phyloP scores from a whole-genome alignment of 106 monocot species.

The Acorus gramineus region DNA sequence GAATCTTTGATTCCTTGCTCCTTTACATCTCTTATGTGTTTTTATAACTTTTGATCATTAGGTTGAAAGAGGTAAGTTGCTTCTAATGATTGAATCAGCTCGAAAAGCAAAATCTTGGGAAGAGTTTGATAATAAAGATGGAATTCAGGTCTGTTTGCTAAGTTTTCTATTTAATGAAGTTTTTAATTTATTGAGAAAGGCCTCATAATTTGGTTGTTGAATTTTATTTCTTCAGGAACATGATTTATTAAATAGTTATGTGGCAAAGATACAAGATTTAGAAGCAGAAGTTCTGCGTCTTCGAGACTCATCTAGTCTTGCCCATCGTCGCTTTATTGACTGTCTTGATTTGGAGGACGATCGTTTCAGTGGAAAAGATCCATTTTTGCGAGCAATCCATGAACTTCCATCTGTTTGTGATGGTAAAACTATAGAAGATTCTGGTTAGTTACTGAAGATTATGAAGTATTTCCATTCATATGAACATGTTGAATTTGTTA shows the following conservation, averaged over 20 bases:
- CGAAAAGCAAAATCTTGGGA: conserved; percentile 57
- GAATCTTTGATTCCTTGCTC: no score
- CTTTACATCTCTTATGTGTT: no score
- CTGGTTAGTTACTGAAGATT: conserved; percentile 19
- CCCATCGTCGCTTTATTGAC: conserved; percentile 25
- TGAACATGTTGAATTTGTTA: not conserved
- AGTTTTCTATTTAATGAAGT: not conserved
- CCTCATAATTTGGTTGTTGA: not conserved
- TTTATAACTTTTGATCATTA: conserved; percentile 5
- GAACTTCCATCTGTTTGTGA: conserved; percentile 25
- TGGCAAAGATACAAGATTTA: conserved; percentile 71
- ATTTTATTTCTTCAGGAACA: conserved; percentile 31
- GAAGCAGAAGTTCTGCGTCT: conserved; percentile 51
- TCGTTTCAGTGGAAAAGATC: conserved; percentile 14
- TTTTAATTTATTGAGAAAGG: no score
- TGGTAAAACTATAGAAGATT: conserved; percentile 17
- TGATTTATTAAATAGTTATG: conserved; percentile 57
- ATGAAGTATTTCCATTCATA: not conserved
- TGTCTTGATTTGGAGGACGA: conserved; percentile 35
- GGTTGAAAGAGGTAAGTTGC: conserved; percentile 82
- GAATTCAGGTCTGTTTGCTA: conserved; percentile 26
- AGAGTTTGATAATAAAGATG: conserved; percentile 39
- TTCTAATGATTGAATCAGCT: conserved; percentile 57
- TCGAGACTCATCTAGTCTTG: conserved; percentile 24
- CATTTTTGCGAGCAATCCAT: conserved; percentile 19